A percentile compares a stretch with the other conserved stretches of the same genome.
These are phyloP conservation scores for Areca catechu DNA, from an alignment of 176 grass and related monocot species.

Conservation along the genomic window DNA sequence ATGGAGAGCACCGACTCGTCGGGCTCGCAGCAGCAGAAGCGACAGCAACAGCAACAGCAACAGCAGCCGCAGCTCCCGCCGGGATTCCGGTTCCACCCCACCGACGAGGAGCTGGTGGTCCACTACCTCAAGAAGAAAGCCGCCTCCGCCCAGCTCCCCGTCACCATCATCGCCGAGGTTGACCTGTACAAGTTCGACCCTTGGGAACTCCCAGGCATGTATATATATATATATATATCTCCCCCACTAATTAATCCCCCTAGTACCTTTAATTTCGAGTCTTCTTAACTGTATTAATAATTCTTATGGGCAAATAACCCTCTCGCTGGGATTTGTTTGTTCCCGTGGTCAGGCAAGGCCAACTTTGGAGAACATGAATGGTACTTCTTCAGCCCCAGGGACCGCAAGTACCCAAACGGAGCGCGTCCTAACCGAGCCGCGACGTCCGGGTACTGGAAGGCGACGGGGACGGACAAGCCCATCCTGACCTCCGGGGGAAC, in stretches of 20 bases:
- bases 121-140: slow-evolving; percentile 95
- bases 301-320: not conserved
- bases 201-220: slow-evolving; percentile 91
- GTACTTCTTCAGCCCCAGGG: slow-evolving; percentile 97
- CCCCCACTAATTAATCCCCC: too few relatives aligned
- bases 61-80: slow-evolving; percentile 23
- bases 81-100: slow-evolving; percentile 54
- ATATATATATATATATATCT: slow-evolving; percentile 17
- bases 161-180: slow-evolving; percentile 86
- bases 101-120: slow-evolving; percentile 67
- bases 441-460: slow-evolving; percentile 95
- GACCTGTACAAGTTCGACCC: slow-evolving; percentile 96
- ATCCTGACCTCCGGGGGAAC: slow-evolving; percentile 32
- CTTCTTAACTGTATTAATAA: not conserved
- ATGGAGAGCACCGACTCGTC: slow-evolving; percentile 68
- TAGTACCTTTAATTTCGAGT: not conserved
- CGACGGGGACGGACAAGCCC: slow-evolving; percentile 87
- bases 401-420: slow-evolving; percentile 92
- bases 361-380: slow-evolving; percentile 82
- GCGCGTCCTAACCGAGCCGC: slow-evolving; percentile 76
- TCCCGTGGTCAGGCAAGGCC: slow-evolving; percentile 50
- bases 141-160: slow-evolving; percentile 50
- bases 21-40: slow-evolving; percentile 35
- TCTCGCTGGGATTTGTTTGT: not conserved
- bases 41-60: slow-evolving; percentile 12